Base-by-base conservation (phyloP, 2,329 filamentous ascomycete genomes). In the Rachicladosporium sp. region DNA sequence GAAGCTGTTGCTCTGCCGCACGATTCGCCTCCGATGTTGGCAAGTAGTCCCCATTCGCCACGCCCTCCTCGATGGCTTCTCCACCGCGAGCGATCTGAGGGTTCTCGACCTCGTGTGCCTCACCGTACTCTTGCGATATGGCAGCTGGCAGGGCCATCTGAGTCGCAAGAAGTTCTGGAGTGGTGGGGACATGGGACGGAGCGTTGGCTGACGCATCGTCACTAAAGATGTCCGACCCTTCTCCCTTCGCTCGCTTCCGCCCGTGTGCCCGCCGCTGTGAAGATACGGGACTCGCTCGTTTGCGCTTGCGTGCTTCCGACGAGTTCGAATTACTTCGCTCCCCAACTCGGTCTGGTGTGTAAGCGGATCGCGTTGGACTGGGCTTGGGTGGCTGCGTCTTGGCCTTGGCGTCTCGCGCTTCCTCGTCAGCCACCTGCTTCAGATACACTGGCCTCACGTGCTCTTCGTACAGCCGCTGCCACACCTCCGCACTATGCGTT, bases 391-490 rank as follows among this genome's bases (percentile, higher is more conserved):
- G 27, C 33, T 35, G 21, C 21, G 27, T 21, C 15, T 30, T 10
- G 39, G 39, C n/a, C 34, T 37, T 3, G 10, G 10, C 12, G 34
- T 33, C n/a, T 41, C 11, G 12, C 34, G 39, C 13, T 29, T 41
- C 32, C 35, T 36, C 30, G 13, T 33, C 29, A 21, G 23, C 27
- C 40, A 43, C 33, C 10, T 35, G 10, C 21, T 41, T 35, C 10
- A 42, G 10, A 13, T 48, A 50, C 4, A 44, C 38, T 2, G 58
- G 57, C 13, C 44, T 38, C 7, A 57, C 55, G 10, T 39, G 33
- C 7, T 44, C 31, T 29, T 52, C 40, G 27, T 51, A 61, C 30
- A 52, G 31, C 10, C 29, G 21, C 12, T 41, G 38, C 39, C 37
- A 41, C 30, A 38, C 31, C 8, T 42, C 43, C 8, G 40, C 40